Conservation (phyloP, 2,329 filamentous ascomycete species). For the Colletotrichum sp. region DNA sequence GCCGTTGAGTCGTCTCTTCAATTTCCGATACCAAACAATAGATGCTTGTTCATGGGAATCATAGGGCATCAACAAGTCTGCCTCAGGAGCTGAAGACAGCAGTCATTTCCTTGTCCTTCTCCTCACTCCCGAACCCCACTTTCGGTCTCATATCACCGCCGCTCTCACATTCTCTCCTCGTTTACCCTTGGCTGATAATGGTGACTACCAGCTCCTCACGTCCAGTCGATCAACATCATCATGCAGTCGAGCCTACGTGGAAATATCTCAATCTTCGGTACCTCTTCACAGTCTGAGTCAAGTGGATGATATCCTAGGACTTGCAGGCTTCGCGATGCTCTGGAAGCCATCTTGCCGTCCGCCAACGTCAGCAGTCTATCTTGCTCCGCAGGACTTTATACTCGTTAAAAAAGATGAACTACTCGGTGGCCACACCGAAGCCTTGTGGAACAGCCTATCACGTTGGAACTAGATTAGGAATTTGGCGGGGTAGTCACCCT, state of each 20-base stretch:
- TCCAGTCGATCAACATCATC: background rate
- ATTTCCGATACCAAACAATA: background rate
- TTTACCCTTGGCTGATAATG: background rate
- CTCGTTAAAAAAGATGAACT: background rate
- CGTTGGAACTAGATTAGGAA: background rate
- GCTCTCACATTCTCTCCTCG: background rate
- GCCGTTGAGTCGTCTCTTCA: background rate
- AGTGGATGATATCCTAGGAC: background rate
- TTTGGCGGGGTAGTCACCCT: background rate
- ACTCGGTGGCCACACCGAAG: background rate
- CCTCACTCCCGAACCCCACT: background rate
- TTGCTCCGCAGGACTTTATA: background rate
- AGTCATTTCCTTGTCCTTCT: background rate
- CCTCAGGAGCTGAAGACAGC: background rate
- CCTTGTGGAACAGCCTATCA: background rate
- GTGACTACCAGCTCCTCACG: background rate
- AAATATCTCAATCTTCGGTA: background rate
- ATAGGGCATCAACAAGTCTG: slow-evolving; percentile 1
- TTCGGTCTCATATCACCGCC: background rate
- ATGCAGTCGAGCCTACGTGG: background rate
- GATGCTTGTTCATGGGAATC: background rate
- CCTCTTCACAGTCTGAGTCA: background rate
- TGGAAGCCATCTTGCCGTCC: background rate
- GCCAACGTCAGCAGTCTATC: background rate
- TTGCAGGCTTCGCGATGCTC: background rate